Percentiles rank a stretch among this genome's conserved stretches.
These are phyloP conservation scores for Claviceps capensis DNA, from an alignment of 2,329 filamentous ascomycete species.

Conservation along the genomic window DNA sequence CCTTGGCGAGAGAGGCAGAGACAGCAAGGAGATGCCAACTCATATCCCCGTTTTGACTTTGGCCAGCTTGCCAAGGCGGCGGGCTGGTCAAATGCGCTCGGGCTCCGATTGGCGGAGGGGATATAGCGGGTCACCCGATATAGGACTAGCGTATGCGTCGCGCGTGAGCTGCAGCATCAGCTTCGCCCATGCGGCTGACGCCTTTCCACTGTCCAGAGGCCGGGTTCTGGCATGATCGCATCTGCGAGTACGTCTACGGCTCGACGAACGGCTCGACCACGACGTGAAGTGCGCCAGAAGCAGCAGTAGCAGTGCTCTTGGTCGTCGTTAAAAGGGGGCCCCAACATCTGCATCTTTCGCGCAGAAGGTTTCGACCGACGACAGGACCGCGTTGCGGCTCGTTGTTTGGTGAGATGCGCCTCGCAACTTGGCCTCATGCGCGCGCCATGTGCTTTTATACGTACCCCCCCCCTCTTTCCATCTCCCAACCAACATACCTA, in stretches of 20 bases:
- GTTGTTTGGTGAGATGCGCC: too few species aligned
- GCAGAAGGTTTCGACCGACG: too few species aligned
- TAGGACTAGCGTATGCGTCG: not conserved
- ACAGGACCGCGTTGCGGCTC: too few species aligned
- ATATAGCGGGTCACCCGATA: not conserved
- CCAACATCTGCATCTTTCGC: too few species aligned
- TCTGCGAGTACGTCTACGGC: not conserved
- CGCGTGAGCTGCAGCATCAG: not conserved
- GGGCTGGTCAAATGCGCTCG: conserved; percentile 8
- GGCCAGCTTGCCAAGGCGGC: not conserved
- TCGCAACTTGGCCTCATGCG: too few species aligned
- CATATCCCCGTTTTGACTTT: not conserved
- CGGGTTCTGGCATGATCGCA: not conserved
- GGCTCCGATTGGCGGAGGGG: conserved; percentile 8
- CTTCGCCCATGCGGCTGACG: not conserved
- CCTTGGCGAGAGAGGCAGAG: not conserved
- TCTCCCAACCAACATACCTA: too few species aligned
- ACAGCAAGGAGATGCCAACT: too few species aligned
- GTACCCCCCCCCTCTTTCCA: not conserved
- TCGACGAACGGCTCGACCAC: not conserved
- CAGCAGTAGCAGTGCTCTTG: not conserved
- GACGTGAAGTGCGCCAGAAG: not conserved
- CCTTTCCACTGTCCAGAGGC: not conserved
- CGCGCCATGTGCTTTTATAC: too few species aligned
- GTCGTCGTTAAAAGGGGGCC: too few species aligned